Percentiles rank a stretch among this genome's conserved stretches.
Conservation (phyloP, 148 eudicot species). For the Pouteria glomerata region DNA sequence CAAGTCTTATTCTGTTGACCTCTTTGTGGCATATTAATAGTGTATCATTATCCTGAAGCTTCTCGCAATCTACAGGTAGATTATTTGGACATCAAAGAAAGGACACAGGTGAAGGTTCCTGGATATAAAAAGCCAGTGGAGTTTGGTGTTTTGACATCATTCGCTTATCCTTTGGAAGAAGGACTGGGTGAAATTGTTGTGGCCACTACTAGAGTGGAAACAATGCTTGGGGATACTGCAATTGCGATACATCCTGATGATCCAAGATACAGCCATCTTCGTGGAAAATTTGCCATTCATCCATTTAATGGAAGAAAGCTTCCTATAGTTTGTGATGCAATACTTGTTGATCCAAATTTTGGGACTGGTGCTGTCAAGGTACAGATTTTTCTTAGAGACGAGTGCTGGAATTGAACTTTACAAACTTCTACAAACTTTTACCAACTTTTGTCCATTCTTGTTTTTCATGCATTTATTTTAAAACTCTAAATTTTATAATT, state of each 20-base stretch:
- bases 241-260: slow-evolving; percentile 93
- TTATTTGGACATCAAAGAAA: slow-evolving; percentile 70
- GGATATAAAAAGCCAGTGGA: slow-evolving; percentile 68
- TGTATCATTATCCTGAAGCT: not conserved
- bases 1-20: slow-evolving; percentile 15
- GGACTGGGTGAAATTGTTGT: slow-evolving; percentile 79
- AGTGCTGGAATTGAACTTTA: not conserved
- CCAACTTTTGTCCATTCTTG: too few relatives aligned
- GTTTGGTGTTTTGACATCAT: slow-evolving; percentile 86
- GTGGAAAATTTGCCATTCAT: slow-evolving; percentile 77
- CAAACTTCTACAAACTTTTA: too few relatives aligned
- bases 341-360: slow-evolving; percentile 76
- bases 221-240: slow-evolving; percentile 98
- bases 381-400: slow-evolving; percentile 2
- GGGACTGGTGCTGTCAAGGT: slow-evolving; percentile 99
- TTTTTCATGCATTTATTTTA: too few relatives aligned
- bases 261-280: slow-evolving; percentile 72
- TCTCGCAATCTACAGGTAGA: slow-evolving; percentile 60
- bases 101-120: slow-evolving; percentile 69
- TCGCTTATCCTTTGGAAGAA: slow-evolving; percentile 87
- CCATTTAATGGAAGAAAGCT: slow-evolving; percentile 89
- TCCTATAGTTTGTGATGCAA: slow-evolving; percentile 75
- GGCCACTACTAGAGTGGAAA: slow-evolving; percentile 95
- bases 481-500: too few relatives aligned
- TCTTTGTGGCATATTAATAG: not conserved